Percentiles rank a stretch among this genome's conserved stretches.
These are phyloP conservation scores for Ophiostoma australiae DNA, from an alignment of 2,329 filamentous ascomycete species.

Conservation along the genomic window DNA sequence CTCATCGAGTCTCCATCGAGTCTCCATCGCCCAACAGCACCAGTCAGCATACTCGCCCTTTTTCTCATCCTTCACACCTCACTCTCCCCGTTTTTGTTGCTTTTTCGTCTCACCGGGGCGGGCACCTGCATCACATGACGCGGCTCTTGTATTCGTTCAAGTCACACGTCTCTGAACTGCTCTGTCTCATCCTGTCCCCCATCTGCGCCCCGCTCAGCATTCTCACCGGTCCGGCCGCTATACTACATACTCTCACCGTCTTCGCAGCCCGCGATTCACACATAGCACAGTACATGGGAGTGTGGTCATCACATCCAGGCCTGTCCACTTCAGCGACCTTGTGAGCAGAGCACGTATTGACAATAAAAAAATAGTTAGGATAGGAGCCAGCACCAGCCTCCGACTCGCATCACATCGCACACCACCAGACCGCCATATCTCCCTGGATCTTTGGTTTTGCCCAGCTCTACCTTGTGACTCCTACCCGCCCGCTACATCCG, in stretches of 20 bases:
- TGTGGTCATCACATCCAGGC: neutral
- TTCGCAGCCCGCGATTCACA: neutral
- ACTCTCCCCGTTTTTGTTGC: neutral
- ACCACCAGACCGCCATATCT: neutral
- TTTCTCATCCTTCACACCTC: neutral
- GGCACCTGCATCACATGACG: constrained; percentile 6
- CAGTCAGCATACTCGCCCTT: neutral
- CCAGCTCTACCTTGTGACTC: neutral
- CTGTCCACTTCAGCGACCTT: neutral
- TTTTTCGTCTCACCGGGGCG: constrained; percentile 1
- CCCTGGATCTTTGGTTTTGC: neutral
- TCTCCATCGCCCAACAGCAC: neutral
- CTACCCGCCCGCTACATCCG: neutral
- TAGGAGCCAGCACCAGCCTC: neutral
- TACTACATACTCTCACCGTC: neutral
- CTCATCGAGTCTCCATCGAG: constrained; percentile 6
- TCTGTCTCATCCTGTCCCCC: neutral
- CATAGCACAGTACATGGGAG: neutral
- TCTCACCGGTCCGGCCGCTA: neutral
- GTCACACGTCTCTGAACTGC: too few species aligned
- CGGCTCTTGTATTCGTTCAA: neutral
- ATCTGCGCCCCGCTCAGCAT: neutral
- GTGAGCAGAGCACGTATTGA: neutral
- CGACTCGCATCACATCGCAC: neutral
- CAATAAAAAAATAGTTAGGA: neutral